Percentiles rank a stretch among this genome's conserved stretches.
These are phyloP conservation scores for Solanum clarkiae DNA, from an alignment of 257 asterid species.

Conservation along the genomic window DNA sequence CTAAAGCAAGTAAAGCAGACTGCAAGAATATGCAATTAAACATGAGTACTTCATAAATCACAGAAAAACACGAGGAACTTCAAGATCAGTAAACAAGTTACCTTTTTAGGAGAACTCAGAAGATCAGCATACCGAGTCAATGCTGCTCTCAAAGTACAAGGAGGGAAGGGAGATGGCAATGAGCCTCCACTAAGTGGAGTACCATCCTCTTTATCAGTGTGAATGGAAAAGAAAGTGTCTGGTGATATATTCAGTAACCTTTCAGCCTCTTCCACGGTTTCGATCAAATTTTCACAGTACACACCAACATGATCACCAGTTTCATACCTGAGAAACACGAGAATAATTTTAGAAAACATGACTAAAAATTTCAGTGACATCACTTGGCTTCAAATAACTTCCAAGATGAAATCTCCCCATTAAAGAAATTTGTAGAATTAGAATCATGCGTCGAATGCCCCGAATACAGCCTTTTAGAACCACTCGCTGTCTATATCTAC, in stretches of 20 bases:
- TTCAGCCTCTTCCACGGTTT: slow-evolving; percentile 90
- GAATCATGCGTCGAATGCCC: background rate
- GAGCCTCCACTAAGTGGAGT: slow-evolving; percentile 53
- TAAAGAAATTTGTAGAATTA: background rate
- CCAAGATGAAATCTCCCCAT: background rate
- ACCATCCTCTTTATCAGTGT: slow-evolving; percentile 76
- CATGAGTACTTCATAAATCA: background rate
- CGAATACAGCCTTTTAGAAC: background rate
- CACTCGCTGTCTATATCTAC: background rate
- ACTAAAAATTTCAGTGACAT: background rate
- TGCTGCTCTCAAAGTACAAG: slow-evolving; percentile 89
- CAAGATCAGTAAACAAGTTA: slow-evolving; percentile 1
- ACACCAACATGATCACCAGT: slow-evolving; percentile 99
- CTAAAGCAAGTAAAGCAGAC: slow-evolving; percentile 74
- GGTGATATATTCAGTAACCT: slow-evolving; percentile 59
- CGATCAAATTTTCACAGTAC: slow-evolving; percentile 70
- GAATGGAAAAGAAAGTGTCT: slow-evolving; percentile 74
- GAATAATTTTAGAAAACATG: background rate
- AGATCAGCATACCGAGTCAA: slow-evolving; percentile 81
- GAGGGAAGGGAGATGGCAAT: slow-evolving; percentile 79
- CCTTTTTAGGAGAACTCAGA: slow-evolving; percentile 84
- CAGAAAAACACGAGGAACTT: background rate
- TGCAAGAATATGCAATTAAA: slow-evolving; percentile 13
- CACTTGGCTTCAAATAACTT: background rate
- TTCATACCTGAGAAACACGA: slow-evolving; percentile 53